Base-by-base conservation (phyloP, 768 basidiomycete genomes). In the Tricholoma sp. region DNA sequence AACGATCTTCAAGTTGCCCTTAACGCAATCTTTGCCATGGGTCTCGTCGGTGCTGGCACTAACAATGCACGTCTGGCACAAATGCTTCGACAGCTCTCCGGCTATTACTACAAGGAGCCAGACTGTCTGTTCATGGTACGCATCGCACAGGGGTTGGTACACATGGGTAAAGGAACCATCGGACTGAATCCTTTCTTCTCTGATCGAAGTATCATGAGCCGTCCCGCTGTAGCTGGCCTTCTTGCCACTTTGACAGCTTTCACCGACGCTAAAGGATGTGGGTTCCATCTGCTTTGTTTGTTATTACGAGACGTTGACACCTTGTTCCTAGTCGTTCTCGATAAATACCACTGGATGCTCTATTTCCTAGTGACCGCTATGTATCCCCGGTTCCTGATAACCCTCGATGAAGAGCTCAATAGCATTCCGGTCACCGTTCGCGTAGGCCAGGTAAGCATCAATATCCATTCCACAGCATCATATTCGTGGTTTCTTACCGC, bases 121-220 rank as follows among this genome's bases (percentile, higher is more conserved):
- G 94, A 99, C 67, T 96, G 93, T 68, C 72, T 98, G 64, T 98
- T 99, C 72, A 90, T 92, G 80, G 95, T 98, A 18, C 86, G 97
- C 55, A 85, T 99, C 57, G 92, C 96, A 2, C 90, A 98, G 72
- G 97, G 97, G 18, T 74, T 98, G 64, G 89, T 98, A n/a, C 94
- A 98, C 71, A 95, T 98, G 95, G 97, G 97, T 71, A 99, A 99
- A 74, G 97, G 97, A 34, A 98, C 95, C 12, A 91, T 99, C 68
- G 91, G 91, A 10, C 77, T 99, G 64, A 98, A 96, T 70, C 96
- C 97, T 3, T 98, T 97, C 86, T 98, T 91, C 82, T 83, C 82
- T 32, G 96, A 98, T 71, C 84, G 96, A 37, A 84, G 81, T 54
- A 87, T 96, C 66, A 89, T 98, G 88, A 90, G 84, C 66, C 83